Conservation (phyloP, 2,329 filamentous ascomycete species). For the Volutella citrinella region DNA sequence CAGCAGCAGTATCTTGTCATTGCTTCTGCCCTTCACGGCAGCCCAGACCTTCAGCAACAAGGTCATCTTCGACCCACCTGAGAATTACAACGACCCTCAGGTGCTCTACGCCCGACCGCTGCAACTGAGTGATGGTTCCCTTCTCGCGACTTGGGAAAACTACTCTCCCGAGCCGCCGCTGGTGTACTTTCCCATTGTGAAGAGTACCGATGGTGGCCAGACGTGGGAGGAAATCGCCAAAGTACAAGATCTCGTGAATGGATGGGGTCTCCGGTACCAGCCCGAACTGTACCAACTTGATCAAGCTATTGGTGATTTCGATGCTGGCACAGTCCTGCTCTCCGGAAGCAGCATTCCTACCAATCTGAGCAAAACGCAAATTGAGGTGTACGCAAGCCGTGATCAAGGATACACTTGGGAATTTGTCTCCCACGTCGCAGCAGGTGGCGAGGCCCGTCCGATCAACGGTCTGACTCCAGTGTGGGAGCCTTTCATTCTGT, state of each 20-base stretch:
- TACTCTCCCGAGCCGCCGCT: constrained; percentile 54
- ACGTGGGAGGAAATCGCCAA: constrained; percentile 65
- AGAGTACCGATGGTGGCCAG: constrained; percentile 49
- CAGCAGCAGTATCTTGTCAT: not conserved
- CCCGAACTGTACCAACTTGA: constrained; percentile 66
- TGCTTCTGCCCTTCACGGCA: not conserved
- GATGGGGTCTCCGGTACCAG: constrained; percentile 68
- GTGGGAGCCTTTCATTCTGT: constrained; percentile 68
- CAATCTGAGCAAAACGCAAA: constrained; percentile 61
- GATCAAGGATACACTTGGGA: constrained; percentile 62
- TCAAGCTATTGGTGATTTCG: constrained; percentile 53
- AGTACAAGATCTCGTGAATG: constrained; percentile 62
- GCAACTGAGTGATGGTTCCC: constrained; percentile 42
- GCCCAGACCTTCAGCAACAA: not conserved
- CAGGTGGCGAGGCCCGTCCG: constrained; percentile 57
- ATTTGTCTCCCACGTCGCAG: constrained; percentile 63
- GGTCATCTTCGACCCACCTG: not conserved
- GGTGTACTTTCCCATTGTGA: constrained; percentile 54
- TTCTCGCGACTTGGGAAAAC: constrained; percentile 55
- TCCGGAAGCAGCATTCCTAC: constrained; percentile 59
- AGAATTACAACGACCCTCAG: constrained; percentile 23
- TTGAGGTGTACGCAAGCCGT: constrained; percentile 65
- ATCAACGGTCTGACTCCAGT: constrained; percentile 65
- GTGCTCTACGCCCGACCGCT: constrained; percentile 43
- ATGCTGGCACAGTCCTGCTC: constrained; percentile 61